Conservation (phyloP, 164 flowering plant species). For the Vitis amurensis region DNA sequence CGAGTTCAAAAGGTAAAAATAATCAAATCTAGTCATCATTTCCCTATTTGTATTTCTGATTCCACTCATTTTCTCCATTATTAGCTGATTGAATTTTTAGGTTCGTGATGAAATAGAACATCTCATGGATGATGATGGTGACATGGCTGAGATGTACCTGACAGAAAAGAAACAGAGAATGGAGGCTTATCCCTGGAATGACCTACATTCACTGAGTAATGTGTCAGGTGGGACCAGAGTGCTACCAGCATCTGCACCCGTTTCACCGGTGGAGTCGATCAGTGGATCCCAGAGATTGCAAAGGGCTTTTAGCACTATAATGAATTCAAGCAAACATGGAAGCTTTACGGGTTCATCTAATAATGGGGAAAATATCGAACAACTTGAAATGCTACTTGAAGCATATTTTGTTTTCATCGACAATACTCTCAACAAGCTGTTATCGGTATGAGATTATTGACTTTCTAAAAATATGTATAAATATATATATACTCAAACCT, state of each 20-base stretch:
- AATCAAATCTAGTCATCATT: neutral
- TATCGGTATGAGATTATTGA: constrained; percentile 54
- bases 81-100: constrained; percentile 38
- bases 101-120: constrained; percentile 96
- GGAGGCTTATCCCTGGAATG: constrained; percentile 46
- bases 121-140: constrained; percentile 98
- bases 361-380: constrained; percentile 64
- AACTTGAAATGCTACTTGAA: constrained; percentile 97
- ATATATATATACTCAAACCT: neutral
- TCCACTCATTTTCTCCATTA: constrained; percentile 1
- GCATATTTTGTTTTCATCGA: constrained; percentile 90
- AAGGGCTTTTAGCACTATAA: constrained; percentile 59
- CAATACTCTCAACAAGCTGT: constrained; percentile 73
- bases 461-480: neutral
- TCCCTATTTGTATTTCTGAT: neutral
- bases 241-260: constrained; percentile 78
- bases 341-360: constrained; percentile 61
- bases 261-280: constrained; percentile 66
- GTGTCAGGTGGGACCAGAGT: constrained; percentile 18
- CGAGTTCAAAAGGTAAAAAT: constrained; percentile 84
- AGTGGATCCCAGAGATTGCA: constrained; percentile 50
- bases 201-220: constrained; percentile 27
- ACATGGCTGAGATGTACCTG: constrained; percentile 98
- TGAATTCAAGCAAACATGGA: constrained; percentile 64
- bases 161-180: constrained; percentile 82